Evolutionary conservation across 169 alveolate genomes (phyloP).

Genomic region (Sarcocystis neurona): DNA sequence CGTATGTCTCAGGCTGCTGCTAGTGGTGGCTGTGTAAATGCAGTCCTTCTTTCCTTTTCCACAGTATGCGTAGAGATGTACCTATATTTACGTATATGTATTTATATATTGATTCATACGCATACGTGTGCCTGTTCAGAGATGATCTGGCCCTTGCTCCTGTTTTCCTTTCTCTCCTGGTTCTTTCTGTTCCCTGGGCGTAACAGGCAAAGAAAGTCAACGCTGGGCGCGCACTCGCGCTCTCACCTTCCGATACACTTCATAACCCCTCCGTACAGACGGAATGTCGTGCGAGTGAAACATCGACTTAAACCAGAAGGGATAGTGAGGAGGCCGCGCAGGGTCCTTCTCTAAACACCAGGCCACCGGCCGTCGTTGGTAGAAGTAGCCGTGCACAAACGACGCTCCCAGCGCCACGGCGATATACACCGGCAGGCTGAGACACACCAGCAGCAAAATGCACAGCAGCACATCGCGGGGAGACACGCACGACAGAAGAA

Average conservation of each 20-base stretch:
- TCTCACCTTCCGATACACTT: constrained; percentile 82
- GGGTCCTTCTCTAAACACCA: constrained; percentile 87
- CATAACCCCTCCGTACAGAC: constrained; percentile 85
- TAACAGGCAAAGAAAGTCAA: no score
- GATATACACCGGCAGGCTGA: constrained; percentile 79
- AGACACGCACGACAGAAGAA: neutral
- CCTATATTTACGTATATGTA: no score
- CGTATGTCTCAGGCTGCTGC: no score
- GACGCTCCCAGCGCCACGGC: constrained; percentile 84
- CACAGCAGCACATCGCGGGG: neutral
- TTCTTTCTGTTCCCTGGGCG: no score
- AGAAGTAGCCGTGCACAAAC: constrained; percentile 75
- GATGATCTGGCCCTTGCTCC: no score
- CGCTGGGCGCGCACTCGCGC: no score
- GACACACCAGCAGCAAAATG: neutral
- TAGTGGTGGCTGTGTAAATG: no score
- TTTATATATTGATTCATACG: no score
- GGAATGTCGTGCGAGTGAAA: constrained; percentile 87
- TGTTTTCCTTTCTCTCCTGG: no score
- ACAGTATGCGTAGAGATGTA: no score
- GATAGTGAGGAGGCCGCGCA: constrained; percentile 83
- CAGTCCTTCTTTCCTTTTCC: no score
- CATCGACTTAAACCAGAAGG: constrained; percentile 86
- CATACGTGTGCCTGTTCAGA: no score
- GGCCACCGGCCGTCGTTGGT: constrained; percentile 85